Conservation (phyloP, 2,329 filamentous ascomycete genomes). For the Tolypocladium tundrense region DNA sequence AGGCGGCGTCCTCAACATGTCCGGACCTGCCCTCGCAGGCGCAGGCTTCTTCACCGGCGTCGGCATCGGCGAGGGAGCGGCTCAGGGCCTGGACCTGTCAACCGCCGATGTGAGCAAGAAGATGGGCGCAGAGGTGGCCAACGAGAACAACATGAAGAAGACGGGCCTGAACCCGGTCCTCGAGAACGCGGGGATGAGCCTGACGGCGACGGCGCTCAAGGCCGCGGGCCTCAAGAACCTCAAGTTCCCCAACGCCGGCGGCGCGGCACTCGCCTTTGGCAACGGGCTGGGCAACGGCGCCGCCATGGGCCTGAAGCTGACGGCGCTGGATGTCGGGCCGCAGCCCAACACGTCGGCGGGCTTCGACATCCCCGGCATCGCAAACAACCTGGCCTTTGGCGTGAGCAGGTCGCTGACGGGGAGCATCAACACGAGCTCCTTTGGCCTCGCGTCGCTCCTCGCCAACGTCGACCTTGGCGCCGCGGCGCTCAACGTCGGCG, state of each 20-base stretch:
- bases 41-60: conserved; percentile 14
- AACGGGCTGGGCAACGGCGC: conserved; percentile 13
- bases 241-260: conserved; percentile 7
- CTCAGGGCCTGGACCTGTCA: conserved; percentile 12
- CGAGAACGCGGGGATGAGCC: conserved; percentile 18
- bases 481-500: background rate
- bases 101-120: conserved; percentile 5
- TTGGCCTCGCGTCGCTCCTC: background rate
- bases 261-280: conserved; percentile 11
- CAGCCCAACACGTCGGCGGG: conserved; percentile 7
- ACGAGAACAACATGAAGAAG: conserved; percentile 16
- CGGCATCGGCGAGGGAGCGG: conserved; percentile 13
- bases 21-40: conserved; percentile 4
- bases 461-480: background rate
- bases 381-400: background rate
- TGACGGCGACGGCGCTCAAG: conserved; percentile 15
- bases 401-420: background rate
- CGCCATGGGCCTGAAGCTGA: conserved; percentile 12
- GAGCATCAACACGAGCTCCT: background rate
- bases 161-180: conserved; percentile 18
- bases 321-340: conserved; percentile 5
- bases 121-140: conserved; percentile 10
- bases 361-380: background rate
- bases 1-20: background rate
- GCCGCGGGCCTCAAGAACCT: conserved; percentile 8